phyloP scores from a whole-genome alignment of 345 rosid genomes.

The Eucalyptus grandis region DNA sequence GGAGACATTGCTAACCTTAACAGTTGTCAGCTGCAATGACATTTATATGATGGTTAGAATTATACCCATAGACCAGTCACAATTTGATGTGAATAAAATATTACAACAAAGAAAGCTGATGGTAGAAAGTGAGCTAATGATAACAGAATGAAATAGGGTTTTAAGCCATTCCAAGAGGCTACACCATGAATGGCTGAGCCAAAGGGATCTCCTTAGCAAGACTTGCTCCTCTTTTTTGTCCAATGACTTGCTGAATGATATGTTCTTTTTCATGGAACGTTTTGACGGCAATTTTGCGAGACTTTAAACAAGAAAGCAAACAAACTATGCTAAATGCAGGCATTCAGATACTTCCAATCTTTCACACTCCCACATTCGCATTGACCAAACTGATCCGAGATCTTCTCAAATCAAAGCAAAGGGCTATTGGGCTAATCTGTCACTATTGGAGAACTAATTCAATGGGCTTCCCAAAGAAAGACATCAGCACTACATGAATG shows the following conservation, averaged over 20 bases:
- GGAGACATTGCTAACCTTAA: slow-evolving; percentile 65
- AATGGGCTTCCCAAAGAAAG: neutral
- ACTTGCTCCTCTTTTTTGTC: neutral
- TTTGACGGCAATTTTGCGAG: neutral
- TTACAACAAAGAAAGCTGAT: neutral
- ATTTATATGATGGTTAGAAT: neutral
- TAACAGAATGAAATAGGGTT: neutral
- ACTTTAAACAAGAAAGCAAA: neutral
- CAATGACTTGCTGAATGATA: neutral
- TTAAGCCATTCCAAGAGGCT: neutral
- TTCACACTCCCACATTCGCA: neutral
- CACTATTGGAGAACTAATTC: neutral
- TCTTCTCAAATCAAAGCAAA: neutral
- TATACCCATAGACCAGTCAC: neutral
- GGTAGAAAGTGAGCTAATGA: neutral
- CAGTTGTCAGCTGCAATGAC: slow-evolving; percentile 28
- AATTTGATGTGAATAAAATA: neutral
- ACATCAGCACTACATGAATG: neutral
- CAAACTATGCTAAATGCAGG: neutral
- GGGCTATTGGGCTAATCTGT: neutral
- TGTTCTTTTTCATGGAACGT: neutral
- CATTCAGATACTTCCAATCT: neutral
- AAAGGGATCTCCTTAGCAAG: neutral
- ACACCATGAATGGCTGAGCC: neutral
- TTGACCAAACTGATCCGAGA: neutral